Percentiles rank a stretch among this genome's conserved stretches.
Conservation (phyloP, 2,329 filamentous ascomycete genomes). For the Xylariaceae sp. region DNA sequence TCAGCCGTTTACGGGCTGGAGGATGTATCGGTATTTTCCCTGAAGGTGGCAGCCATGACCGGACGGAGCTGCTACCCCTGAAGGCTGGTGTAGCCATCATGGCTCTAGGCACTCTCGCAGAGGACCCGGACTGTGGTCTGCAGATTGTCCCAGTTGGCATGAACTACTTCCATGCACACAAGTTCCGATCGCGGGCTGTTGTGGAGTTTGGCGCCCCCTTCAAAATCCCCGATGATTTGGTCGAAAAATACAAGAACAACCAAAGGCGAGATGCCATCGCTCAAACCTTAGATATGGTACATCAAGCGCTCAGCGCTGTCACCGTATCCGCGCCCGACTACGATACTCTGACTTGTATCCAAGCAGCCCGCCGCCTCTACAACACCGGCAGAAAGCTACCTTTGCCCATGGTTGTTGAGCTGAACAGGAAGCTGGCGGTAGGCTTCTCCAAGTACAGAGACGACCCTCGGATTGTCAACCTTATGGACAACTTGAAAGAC, state of each 20-base stretch:
- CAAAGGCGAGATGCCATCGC: slow-evolving; percentile 83
- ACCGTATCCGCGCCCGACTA: slow-evolving; percentile 92
- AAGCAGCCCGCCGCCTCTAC: slow-evolving; percentile 88
- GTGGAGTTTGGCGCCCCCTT: slow-evolving; percentile 91
- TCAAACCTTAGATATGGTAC: slow-evolving; percentile 77
- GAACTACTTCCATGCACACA: slow-evolving; percentile 99
- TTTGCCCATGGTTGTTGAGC: slow-evolving; percentile 84
- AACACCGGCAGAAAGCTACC: slow-evolving; percentile 92
- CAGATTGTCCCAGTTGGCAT: slow-evolving; percentile 96
- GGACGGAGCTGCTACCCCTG: slow-evolving; percentile 82
- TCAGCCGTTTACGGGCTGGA: slow-evolving; percentile 71
- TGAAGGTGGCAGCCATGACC: slow-evolving; percentile 92
- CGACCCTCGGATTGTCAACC: slow-evolving; percentile 71
- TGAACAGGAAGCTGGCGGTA: slow-evolving; percentile 84
- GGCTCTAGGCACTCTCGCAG: slow-evolving; percentile 84
- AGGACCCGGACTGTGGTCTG: slow-evolving; percentile 78
- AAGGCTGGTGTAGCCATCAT: slow-evolving; percentile 98
- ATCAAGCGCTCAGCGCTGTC: slow-evolving; percentile 77
- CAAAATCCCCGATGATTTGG: slow-evolving; percentile 74
- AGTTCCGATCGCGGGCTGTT: slow-evolving; percentile 92
- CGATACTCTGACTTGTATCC: slow-evolving; percentile 93
- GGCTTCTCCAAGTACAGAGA: slow-evolving; percentile 92
- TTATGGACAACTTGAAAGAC: slow-evolving; percentile 69
- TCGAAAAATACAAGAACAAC: slow-evolving; percentile 77
- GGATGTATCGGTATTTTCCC: slow-evolving; percentile 96